Evolutionary conservation across 1,139 yeast species (phyloP).

Genomic region (Scheffersomyces illinoinensis): DNA sequence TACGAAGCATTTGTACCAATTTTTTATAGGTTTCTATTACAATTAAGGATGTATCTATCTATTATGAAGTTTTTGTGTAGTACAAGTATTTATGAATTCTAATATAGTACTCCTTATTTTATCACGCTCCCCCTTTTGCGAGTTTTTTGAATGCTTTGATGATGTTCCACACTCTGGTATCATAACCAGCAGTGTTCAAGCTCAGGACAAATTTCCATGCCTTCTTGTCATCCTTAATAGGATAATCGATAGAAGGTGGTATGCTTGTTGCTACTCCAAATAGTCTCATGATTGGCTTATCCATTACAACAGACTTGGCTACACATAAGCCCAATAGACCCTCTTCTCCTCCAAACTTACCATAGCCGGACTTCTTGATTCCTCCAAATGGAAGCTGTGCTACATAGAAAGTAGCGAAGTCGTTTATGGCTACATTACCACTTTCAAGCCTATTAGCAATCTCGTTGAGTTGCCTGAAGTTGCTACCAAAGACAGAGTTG

Average conservation of each 20-base stretch:
- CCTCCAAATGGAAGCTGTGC: slow-evolving; percentile 98
- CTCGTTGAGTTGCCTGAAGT: slow-evolving; percentile 54
- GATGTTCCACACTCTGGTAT: slow-evolving; percentile 67
- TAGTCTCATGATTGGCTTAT: slow-evolving; percentile 63
- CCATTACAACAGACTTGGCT: slow-evolving; percentile 84
- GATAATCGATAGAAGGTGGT: slow-evolving; percentile 89
- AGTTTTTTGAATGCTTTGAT: slow-evolving; percentile 40
- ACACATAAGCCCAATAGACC: slow-evolving; percentile 87
- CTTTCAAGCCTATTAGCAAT: slow-evolving; percentile 66
- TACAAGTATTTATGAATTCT: neutral
- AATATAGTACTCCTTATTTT: too few relatives aligned
- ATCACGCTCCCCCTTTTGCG: slow-evolving; percentile 34
- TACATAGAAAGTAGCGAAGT: slow-evolving; percentile 92
- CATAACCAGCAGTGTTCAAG: slow-evolving; percentile 87
- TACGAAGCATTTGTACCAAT: neutral
- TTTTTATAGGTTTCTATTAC: neutral
- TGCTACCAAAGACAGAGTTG: slow-evolving; percentile 79
- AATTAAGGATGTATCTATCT: neutral
- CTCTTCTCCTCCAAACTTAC: slow-evolving; percentile 96
- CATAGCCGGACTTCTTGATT: slow-evolving; percentile 87
- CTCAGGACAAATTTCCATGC: slow-evolving; percentile 89
- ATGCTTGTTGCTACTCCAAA: slow-evolving; percentile 71
- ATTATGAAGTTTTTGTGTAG: neutral
- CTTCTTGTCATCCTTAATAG: slow-evolving; percentile 72
- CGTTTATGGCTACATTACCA: slow-evolving; percentile 95